Evolutionary conservation across 805 yeast species (phyloP).

Genomic region (Pichia insulana): DNA sequence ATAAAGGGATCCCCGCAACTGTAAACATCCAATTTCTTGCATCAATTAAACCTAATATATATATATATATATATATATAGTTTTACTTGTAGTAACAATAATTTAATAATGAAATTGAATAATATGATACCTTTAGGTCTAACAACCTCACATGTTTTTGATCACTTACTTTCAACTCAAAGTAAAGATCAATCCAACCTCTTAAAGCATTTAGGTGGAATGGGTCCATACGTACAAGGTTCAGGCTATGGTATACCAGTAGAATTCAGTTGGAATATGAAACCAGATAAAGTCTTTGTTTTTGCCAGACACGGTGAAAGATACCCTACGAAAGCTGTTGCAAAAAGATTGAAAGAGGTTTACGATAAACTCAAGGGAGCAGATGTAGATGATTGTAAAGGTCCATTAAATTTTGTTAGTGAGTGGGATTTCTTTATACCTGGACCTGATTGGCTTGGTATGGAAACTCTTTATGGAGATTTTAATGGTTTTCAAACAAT

Average conservation of each 20-base stretch:
- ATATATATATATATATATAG: no score
- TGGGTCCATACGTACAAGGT: slow-evolving; percentile 45
- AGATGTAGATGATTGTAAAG: slow-evolving; percentile 30
- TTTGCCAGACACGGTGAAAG: slow-evolving; percentile 77
- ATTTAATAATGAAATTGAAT: neutral
- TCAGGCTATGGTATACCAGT: slow-evolving; percentile 48
- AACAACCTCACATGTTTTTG: neutral
- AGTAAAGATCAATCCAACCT: slow-evolving; percentile 37
- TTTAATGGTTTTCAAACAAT: slow-evolving; percentile 48
- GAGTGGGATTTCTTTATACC: slow-evolving; percentile 42
- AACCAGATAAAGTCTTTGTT: slow-evolving; percentile 58
- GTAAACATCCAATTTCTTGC: no score
- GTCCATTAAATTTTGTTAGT: slow-evolving; percentile 46
- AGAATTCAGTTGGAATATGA: neutral
- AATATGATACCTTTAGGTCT: neutral
- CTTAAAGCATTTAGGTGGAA: slow-evolving; percentile 39
- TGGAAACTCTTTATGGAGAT: slow-evolving; percentile 42
- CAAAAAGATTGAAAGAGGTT: slow-evolving; percentile 17
- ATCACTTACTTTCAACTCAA: slow-evolving; percentile 3
- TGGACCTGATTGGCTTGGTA: slow-evolving; percentile 26
- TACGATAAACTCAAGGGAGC: slow-evolving; percentile 27
- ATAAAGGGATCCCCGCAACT: no score
- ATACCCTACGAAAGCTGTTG: slow-evolving; percentile 45
- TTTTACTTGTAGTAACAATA: neutral
- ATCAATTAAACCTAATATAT: no score